Evolutionary conservation across 768 basidiomycete genomes (phyloP).

Genomic region (Phanerochaete carnosa): DNA sequence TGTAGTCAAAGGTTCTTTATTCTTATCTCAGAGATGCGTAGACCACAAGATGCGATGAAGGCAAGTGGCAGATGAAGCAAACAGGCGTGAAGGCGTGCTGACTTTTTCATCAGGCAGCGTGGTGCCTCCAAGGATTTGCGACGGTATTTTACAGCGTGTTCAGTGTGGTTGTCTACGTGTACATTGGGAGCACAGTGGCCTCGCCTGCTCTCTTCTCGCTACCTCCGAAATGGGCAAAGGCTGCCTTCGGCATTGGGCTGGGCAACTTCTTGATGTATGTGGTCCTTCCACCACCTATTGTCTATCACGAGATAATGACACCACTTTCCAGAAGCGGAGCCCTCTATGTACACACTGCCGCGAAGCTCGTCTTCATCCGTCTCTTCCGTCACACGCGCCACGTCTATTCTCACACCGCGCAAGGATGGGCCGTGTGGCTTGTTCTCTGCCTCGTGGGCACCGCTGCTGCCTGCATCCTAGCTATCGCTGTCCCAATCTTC

Average conservation of each 20-base stretch:
- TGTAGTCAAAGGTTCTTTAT: constrained; percentile 45
- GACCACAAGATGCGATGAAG: constrained; percentile 54
- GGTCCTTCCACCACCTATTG: background rate
- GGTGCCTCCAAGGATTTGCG: constrained; percentile 50
- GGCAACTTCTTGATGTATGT: constrained; percentile 49
- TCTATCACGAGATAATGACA: background rate
- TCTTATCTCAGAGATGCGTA: constrained; percentile 53
- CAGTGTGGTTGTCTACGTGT: constrained; percentile 37
- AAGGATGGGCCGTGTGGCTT: constrained; percentile 49
- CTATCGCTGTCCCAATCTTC: constrained; percentile 52
- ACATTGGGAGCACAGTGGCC: constrained; percentile 43
- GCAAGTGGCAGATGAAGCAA: constrained; percentile 21
- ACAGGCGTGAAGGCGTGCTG: background rate
- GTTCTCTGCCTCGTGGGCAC: constrained; percentile 38
- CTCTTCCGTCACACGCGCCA: constrained; percentile 46
- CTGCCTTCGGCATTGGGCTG: constrained; percentile 45
- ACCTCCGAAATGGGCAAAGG: constrained; percentile 47
- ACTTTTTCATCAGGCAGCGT: constrained; percentile 40
- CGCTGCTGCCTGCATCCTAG: constrained; percentile 43
- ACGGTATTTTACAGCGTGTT: constrained; percentile 51
- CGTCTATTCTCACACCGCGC: constrained; percentile 45
- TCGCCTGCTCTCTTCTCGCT: constrained; percentile 48
- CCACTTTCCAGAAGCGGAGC: constrained; percentile 36
- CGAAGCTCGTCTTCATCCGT: constrained; percentile 51
- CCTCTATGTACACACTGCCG: constrained; percentile 48